Evolutionary conservation across 306 rosid genomes (phyloP).

Genomic region (Inga laurina): DNA sequence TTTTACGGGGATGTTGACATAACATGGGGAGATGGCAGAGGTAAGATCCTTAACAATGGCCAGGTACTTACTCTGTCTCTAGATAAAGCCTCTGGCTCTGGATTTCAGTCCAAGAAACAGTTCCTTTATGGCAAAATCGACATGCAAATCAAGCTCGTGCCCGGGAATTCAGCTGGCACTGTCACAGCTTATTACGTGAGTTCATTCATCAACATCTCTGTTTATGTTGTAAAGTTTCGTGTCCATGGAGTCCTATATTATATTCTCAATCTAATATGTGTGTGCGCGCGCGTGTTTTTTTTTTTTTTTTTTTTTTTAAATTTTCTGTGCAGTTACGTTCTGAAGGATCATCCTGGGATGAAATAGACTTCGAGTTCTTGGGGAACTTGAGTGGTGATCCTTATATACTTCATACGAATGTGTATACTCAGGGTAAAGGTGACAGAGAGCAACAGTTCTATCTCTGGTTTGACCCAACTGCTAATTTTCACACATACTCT

Average conservation of each 20-base stretch:
- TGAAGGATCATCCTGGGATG: constrained; percentile 67
- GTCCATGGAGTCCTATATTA: background rate
- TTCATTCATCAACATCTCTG: background rate
- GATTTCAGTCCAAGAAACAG: constrained; percentile 63
- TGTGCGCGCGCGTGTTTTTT: background rate
- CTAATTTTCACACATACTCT: constrained; percentile 68
- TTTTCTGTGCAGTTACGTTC: constrained; percentile 30
- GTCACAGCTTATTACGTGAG: constrained; percentile 73
- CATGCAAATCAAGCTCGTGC: constrained; percentile 67
- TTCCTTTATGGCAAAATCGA: constrained; percentile 53
- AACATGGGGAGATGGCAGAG: constrained; percentile 78
- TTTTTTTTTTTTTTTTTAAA: background rate
- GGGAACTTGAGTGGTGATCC: constrained; percentile 75
- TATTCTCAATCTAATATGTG: background rate
- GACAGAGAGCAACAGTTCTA: constrained; percentile 75
- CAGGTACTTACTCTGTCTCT: constrained; percentile 64
- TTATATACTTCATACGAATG: constrained; percentile 63
- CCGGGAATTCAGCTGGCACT: constrained; percentile 71
- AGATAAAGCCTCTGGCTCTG: constrained; percentile 69
- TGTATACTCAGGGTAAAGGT: constrained; percentile 72
- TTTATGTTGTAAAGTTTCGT: background rate
- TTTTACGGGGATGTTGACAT: constrained; percentile 54
- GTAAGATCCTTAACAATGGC: constrained; percentile 53
- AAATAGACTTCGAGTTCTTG: constrained; percentile 71
- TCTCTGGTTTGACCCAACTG: constrained; percentile 78